Conservation (phyloP, 352 stramenopile genomes). For the Phytophthora boehmeriae region DNA sequence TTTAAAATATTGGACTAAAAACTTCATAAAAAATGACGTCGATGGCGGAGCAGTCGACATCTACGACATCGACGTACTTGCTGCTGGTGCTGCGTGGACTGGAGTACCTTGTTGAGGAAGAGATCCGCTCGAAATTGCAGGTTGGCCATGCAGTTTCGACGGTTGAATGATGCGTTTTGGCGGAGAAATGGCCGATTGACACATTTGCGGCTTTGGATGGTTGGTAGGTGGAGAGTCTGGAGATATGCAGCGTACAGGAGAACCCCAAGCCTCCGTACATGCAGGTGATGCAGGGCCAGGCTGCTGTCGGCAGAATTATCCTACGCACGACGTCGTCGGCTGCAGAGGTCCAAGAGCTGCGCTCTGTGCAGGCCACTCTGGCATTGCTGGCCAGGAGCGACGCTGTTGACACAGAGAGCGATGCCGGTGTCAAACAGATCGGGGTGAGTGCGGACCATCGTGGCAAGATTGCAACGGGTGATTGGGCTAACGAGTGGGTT, state of each 20-base stretch:
- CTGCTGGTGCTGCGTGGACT: constrained; percentile 80
- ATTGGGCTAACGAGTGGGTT: constrained; percentile 7
- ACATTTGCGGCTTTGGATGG: constrained; percentile 13
- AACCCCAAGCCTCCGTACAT: constrained; percentile 56
- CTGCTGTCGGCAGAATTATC: constrained; percentile 69
- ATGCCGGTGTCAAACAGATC: constrained; percentile 61
- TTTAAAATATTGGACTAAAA: no score
- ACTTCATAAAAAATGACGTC: neutral
- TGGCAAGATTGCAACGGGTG: neutral
- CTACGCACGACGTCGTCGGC: constrained; percentile 60
- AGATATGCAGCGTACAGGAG: constrained; percentile 71
- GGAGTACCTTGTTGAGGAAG: constrained; percentile 67
- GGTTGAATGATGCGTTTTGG: neutral
- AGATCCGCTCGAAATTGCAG: constrained; percentile 74
- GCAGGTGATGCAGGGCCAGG: constrained; percentile 77
- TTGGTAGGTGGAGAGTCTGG: constrained; percentile 58
- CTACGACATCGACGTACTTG: constrained; percentile 54
- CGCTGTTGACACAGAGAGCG: constrained; percentile 55
- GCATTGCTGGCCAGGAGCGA: constrained; percentile 64
- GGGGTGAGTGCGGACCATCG: constrained; percentile 38
- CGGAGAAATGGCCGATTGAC: neutral
- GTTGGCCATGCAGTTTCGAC: constrained; percentile 12
- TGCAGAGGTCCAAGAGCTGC: constrained; percentile 53
- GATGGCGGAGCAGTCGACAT: constrained; percentile 18
- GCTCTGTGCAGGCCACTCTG: constrained; percentile 64